Evolutionary conservation across 169 alveolate genomes (phyloP).

Genomic region (Theileria equi): DNA sequence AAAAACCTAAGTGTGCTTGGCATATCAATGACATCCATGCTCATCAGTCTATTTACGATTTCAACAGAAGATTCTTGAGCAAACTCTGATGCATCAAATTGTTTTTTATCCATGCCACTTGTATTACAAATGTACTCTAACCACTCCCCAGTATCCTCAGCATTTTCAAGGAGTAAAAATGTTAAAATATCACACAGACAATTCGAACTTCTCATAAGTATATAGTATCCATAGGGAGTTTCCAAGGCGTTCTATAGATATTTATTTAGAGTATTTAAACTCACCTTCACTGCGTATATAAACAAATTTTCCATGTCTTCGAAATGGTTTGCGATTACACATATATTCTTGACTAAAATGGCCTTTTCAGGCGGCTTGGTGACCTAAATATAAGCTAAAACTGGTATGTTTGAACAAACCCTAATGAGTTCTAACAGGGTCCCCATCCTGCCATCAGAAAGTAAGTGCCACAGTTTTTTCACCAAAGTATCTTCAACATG

Average conservation of each 20-base stretch:
- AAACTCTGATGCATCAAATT: conserved; percentile 17
- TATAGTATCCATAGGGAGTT: conserved; percentile 27
- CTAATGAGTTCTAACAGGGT: conserved; percentile 45
- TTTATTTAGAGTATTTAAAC: conserved; percentile 14
- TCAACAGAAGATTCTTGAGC: conserved; percentile 45
- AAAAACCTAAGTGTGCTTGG: conserved; percentile 51
- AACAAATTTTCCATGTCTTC: conserved; percentile 50
- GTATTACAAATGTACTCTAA: background rate
- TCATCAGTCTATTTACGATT: conserved; percentile 36
- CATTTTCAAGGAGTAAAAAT: conserved; percentile 39
- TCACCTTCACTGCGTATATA: conserved; percentile 29
- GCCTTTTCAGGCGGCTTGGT: conserved; percentile 46
- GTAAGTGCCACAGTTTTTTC: conserved; percentile 50
- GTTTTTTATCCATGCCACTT: background rate
- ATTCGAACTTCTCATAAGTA: conserved; percentile 56
- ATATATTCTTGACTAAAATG: conserved; percentile 21
- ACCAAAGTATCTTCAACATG: background rate
- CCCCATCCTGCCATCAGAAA: conserved; percentile 54
- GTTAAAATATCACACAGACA: conserved; percentile 43
- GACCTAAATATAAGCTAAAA: background rate
- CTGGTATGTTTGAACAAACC: background rate
- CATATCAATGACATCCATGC: conserved; percentile 28
- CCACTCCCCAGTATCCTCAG: conserved; percentile 45
- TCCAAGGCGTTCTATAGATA: background rate
- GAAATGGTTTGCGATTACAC: conserved; percentile 45